Evolutionary conservation across 1,284 basidiomycete species (phyloP).

Genomic region (Trametes sp.): DNA sequence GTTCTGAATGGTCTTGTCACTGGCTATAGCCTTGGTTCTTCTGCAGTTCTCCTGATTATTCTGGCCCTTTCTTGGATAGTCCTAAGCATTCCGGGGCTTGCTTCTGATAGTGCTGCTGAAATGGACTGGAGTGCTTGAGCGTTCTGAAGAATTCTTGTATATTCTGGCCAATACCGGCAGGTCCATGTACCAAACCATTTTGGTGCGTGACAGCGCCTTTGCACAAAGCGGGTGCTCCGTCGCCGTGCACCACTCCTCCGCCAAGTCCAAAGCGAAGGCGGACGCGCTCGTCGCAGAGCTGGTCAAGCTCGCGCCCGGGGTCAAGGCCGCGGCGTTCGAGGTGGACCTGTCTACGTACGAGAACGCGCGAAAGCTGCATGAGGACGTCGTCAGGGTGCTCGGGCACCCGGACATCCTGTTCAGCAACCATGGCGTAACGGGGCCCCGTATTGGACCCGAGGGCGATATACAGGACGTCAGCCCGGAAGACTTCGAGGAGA

Average conservation of each 20-base stretch:
- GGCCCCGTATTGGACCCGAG: constrained; percentile 51
- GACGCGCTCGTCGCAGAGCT: constrained; percentile 50
- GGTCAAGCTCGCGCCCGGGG: constrained; percentile 36
- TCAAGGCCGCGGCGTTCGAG: constrained; percentile 52
- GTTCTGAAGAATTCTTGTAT: no score
- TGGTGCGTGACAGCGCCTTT: no score
- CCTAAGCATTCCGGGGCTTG: no score
- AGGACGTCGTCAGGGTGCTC: constrained; percentile 50
- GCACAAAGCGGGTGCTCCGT: constrained; percentile 56
- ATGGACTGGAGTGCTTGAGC: no score
- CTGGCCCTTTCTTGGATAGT: no score
- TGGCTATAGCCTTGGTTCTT: no score
- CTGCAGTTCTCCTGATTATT: no score
- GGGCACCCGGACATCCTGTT: constrained; percentile 60
- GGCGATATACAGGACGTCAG: constrained; percentile 55
- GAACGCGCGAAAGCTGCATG: constrained; percentile 50
- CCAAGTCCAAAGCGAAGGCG: constrained; percentile 44
- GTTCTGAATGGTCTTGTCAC: no score
- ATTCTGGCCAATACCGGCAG: no score
- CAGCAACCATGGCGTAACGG: constrained; percentile 57
- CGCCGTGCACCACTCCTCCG: constrained; percentile 58
- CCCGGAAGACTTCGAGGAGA: constrained; percentile 55
- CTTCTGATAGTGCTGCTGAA: no score
- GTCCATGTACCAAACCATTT: no score
- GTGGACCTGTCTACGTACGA: constrained; percentile 57